Conservation (phyloP, 805 yeast genomes). For the Vanderwaltozyma yarrowii region DNA sequence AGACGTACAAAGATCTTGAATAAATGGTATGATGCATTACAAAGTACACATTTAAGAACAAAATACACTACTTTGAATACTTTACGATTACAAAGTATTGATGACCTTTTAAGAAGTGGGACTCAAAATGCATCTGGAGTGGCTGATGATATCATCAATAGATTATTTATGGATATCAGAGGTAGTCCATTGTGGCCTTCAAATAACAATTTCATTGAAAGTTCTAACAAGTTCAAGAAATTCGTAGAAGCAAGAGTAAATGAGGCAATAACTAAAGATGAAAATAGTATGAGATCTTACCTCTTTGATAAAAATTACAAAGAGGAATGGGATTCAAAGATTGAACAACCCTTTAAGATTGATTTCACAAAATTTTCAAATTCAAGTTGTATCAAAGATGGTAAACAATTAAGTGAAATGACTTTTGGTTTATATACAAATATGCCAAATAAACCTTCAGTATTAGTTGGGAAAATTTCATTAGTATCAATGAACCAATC, state of each 20-base stretch:
- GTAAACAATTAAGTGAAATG: constrained; percentile 7
- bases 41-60: constrained; percentile 9
- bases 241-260: constrained; percentile 13
- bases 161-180: background rate
- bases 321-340: constrained; percentile 4
- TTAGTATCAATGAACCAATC: background rate
- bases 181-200: constrained; percentile 5
- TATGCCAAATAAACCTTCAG: constrained; percentile 7
- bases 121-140: background rate
- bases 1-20: constrained; percentile 8
- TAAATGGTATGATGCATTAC: constrained; percentile 6
- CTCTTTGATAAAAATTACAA: constrained; percentile 10
- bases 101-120: background rate
- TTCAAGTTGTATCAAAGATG: constrained; percentile 6
- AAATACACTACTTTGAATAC: constrained; percentile 10
- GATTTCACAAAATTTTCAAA: constrained; percentile 6
- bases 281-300: constrained; percentile 14
- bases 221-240: constrained; percentile 4
- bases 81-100: constrained; percentile 7
- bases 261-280: constrained; percentile 18
- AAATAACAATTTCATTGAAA: constrained; percentile 1
- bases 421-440: constrained; percentile 11
- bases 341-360: constrained; percentile 5
- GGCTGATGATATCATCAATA: background rate
- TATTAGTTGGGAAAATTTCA: constrained; percentile 6